These are phyloP conservation scores for Coniochaeta hoffmannii DNA, from an alignment of 2,329 filamentous ascomycete species.

Conservation along the genomic window DNA sequence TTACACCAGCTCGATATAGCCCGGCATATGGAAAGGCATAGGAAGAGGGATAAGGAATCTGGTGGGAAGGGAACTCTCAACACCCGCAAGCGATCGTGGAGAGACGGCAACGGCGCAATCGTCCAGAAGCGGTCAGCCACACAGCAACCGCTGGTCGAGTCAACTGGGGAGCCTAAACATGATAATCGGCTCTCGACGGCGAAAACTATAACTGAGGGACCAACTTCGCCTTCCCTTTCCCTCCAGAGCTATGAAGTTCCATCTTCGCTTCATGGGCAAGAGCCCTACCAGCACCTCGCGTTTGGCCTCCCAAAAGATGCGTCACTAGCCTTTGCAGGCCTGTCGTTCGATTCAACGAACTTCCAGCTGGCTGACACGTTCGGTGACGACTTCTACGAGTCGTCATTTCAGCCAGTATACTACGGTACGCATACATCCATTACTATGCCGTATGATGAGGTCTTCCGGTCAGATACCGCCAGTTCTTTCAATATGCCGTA, in stretches of 20 bases:
- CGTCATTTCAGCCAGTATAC: conserved; percentile 9
- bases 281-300: background rate
- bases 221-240: background rate
- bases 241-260: background rate
- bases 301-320: background rate
- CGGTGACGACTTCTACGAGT: background rate
- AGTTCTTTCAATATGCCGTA: conserved; percentile 60
- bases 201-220: conserved; percentile 7
- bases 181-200: conserved; percentile 13
- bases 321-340: background rate
- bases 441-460: conserved; percentile 39
- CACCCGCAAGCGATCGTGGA: conserved; percentile 49
- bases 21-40: conserved; percentile 47
- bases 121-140: conserved; percentile 31
- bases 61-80: conserved; percentile 44
- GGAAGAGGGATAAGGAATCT: conserved; percentile 47
- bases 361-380: background rate
- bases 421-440: conserved; percentile 10
- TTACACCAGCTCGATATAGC: conserved; percentile 31
- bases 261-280: background rate
- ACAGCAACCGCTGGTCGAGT: background rate
- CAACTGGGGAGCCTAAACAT: background rate
- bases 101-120: conserved; percentile 43
- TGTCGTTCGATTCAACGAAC: background rate
- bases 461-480: conserved; percentile 54